Percentiles rank a stretch among this genome's conserved stretches.
These are phyloP conservation scores for Hydnum rufescens DNA, from an alignment of 768 basidiomycete species.

Conservation along the genomic window DNA sequence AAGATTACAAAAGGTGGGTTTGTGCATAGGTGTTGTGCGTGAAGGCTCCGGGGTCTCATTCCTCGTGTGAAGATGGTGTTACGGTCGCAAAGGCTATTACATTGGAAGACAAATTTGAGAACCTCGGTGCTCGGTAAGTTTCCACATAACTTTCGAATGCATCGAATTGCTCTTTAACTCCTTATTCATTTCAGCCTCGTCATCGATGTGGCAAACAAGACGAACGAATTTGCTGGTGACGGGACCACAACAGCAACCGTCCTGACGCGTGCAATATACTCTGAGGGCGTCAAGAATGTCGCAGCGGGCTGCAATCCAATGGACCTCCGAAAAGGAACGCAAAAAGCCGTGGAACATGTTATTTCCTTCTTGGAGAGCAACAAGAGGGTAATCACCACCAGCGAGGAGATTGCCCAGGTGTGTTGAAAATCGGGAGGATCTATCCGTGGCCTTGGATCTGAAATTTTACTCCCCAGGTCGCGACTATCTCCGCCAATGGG, in stretches of 20 bases:
- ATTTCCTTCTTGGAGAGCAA: slow-evolving; percentile 76
- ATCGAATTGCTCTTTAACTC: slow-evolving; percentile 7
- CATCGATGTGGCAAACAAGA: slow-evolving; percentile 91
- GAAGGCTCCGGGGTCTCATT: not conserved
- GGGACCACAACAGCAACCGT: slow-evolving; percentile 97
- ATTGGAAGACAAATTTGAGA: slow-evolving; percentile 96
- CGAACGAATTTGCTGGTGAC: slow-evolving; percentile 93
- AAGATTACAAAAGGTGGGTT: slow-evolving; percentile 86
- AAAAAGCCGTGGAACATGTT: slow-evolving; percentile 90
- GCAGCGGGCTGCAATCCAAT: slow-evolving; percentile 99
- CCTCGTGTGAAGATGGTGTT: slow-evolving; percentile 68
- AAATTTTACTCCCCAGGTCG: slow-evolving; percentile 30
- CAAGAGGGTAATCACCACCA: slow-evolving; percentile 88
- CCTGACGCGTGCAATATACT: slow-evolving; percentile 90
- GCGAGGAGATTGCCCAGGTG: slow-evolving; percentile 84
- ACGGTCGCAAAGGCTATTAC: slow-evolving; percentile 91
- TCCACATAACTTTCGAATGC: not conserved
- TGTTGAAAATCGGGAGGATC: slow-evolving; percentile 1
- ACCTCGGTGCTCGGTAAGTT: slow-evolving; percentile 84
- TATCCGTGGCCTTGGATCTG: slow-evolving; percentile 1
- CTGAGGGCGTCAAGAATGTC: slow-evolving; percentile 97
- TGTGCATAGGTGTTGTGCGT: not conserved
- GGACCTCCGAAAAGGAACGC: slow-evolving; percentile 96
- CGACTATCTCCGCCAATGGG: slow-evolving; percentile 76
- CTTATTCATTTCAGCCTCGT: slow-evolving; percentile 43